These are phyloP conservation scores for Adansonia grandidieri DNA, from an alignment of 441 rosid genomes.

Conservation along the genomic window DNA sequence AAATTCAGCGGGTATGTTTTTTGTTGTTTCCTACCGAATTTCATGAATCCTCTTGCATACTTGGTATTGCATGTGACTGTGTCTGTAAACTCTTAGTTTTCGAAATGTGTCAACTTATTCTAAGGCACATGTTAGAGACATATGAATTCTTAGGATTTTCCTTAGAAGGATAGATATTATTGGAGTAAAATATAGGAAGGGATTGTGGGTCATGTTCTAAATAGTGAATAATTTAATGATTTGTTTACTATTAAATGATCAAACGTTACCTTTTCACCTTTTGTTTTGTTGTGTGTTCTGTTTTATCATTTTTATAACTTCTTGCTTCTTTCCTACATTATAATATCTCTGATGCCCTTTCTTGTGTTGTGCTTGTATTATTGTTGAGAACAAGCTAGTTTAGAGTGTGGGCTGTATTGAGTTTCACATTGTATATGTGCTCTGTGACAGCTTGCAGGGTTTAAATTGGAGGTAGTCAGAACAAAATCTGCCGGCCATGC, in stretches of 20 bases:
- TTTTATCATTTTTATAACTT: neutral
- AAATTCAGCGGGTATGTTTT: neutral
- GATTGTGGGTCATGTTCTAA: neutral
- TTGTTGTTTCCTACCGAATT: neutral
- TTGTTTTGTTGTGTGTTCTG: neutral
- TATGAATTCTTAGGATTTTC: neutral
- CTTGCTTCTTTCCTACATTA: slow-evolving; percentile 3
- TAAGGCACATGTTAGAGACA: neutral
- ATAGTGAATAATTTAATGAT: slow-evolving; percentile 9
- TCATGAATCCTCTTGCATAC: neutral
- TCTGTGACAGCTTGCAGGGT: slow-evolving; percentile 91
- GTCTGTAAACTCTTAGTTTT: neutral
- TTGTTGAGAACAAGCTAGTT: neutral
- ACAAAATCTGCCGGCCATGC: slow-evolving; percentile 97
- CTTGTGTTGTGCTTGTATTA: neutral
- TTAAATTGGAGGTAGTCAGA: slow-evolving; percentile 88
- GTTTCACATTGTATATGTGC: slow-evolving; percentile 33
- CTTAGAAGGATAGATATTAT: neutral
- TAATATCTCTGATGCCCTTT: neutral
- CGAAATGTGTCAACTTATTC: slow-evolving; percentile 4
- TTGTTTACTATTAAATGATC: neutral
- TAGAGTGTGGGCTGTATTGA: slow-evolving; percentile 22
- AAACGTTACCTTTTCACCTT: neutral
- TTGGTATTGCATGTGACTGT: neutral
- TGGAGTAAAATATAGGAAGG: neutral